These are phyloP conservation scores for Trifolium repens DNA, from an alignment of 306 rosid genomes.

Conservation along the genomic window DNA sequence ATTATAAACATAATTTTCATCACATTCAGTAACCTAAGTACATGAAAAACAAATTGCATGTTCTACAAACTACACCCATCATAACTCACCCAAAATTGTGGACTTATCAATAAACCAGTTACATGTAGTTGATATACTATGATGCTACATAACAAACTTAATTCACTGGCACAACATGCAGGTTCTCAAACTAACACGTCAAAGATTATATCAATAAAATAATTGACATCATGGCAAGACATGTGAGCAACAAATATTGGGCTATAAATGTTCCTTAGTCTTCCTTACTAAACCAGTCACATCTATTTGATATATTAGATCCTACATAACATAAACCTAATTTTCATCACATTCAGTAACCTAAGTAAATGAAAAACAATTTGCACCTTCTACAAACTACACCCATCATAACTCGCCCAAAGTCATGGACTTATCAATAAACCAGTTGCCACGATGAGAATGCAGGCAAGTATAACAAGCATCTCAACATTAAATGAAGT, in stretches of 20 bases:
- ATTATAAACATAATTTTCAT: background rate
- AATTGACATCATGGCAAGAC: too few relatives aligned
- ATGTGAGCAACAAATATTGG: too few relatives aligned
- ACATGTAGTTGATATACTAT: background rate
- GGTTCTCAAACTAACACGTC: too few relatives aligned
- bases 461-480: background rate
- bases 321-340: background rate
- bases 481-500: background rate
- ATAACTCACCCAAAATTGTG: conserved; percentile 16
- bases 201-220: too few relatives aligned
- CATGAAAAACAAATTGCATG: background rate
- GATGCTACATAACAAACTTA: background rate
- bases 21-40: background rate
- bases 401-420: background rate
- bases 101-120: background rate
- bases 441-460: conserved; percentile 1
- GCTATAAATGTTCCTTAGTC: too few relatives aligned
- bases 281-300: background rate
- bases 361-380: background rate
- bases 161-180: too few relatives aligned
- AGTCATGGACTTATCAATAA: conserved; percentile 12
- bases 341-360: background rate
- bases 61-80: conserved; percentile 18
- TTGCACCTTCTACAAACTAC: conserved; percentile 20
- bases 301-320: background rate